phyloP scores from a whole-genome alignment of 2,329 filamentous ascomycete genomes.

The Fonsecaea monophora region DNA sequence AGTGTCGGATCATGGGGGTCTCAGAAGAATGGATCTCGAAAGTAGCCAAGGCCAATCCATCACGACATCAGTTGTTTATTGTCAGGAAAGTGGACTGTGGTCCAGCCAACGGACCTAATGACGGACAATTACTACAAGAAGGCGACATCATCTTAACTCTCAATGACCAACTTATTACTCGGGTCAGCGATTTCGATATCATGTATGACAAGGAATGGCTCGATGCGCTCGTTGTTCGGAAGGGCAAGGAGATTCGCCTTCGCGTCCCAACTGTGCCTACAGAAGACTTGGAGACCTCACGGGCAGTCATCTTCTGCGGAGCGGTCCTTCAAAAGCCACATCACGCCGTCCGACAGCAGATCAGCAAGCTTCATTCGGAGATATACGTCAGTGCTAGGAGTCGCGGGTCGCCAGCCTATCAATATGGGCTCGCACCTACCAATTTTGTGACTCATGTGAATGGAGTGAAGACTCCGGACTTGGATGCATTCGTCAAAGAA shows the following conservation, averaged over 20 bases:
- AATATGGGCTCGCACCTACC: slow-evolving; percentile 90
- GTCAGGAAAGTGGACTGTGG: slow-evolving; percentile 84
- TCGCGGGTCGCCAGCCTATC: slow-evolving; percentile 81
- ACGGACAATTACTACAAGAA: slow-evolving; percentile 72
- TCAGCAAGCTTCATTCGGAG: slow-evolving; percentile 93
- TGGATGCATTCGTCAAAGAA: slow-evolving; percentile 79
- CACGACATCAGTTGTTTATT: slow-evolving; percentile 97
- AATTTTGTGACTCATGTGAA: slow-evolving; percentile 99
- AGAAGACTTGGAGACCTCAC: slow-evolving; percentile 88
- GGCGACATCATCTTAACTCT: slow-evolving; percentile 91
- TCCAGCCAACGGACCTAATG: slow-evolving; percentile 49
- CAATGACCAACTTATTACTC: slow-evolving; percentile 90
- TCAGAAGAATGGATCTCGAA: slow-evolving; percentile 94
- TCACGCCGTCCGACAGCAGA: slow-evolving; percentile 95
- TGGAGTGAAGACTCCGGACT: slow-evolving; percentile 79
- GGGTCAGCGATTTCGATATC: slow-evolving; percentile 88
- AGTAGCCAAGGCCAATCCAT: slow-evolving; percentile 85
- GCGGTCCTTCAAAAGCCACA: slow-evolving; percentile 92
- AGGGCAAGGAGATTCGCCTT: slow-evolving; percentile 78
- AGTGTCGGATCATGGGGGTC: slow-evolving; percentile 96
- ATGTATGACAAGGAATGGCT: slow-evolving; percentile 91
- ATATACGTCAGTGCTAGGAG: slow-evolving; percentile 92
- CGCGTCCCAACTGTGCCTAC: slow-evolving; percentile 85
- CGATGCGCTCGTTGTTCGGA: slow-evolving; percentile 84
- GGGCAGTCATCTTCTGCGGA: slow-evolving; percentile 92